Evolutionary conservation across 345 rosid species (phyloP), one percentile per base, ranked within the genome.

Genomic region (Citrus australasica): DNA sequence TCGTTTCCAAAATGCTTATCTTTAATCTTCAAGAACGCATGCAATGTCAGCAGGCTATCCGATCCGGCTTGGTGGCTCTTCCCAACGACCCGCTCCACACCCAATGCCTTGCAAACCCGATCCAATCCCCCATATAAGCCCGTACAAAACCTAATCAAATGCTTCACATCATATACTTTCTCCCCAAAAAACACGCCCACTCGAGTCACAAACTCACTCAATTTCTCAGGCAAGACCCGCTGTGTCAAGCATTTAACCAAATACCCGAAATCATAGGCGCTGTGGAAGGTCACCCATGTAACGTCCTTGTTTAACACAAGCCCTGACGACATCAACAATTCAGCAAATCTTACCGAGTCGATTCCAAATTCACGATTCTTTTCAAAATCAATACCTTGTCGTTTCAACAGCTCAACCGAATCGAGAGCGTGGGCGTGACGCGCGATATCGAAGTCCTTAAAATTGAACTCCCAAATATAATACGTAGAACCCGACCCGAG

Each of bases 201-300:
- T 22, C 78, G 40, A 17, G 33, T 63, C 71, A 89, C 71, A 74
- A 91, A 89, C 61, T 80, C 85, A 21, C 69, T 53, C 40, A 89
- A 82, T 37, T 76, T 75, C 55, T 37, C 73, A 2, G 93, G 95
- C 60, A 86, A 53, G 1, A 33, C 19, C 30, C 77, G 46, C 48
- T 76, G 84, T n/a, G 89, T 89, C 78, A 91, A 82, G 56, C 87
- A 83, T 69, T 91, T 91, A 38, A 91, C 85, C 30, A 91, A 76
- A 86, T 91, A 91, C 40, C 91, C 91, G 46, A 91, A 91, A 82
- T 91, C 94, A 53, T 88, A 89, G 22, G 89, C 90, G 77, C 95
- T 81, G 64, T 91, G 95, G 75, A 91, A 91, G 25, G 93, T 85
- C 22, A 91, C 90, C 94, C 95, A 91, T 55, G 86, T 89, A n/a